These are phyloP conservation scores for Globisporangium cylindrosporum DNA, from an alignment of 352 stramenopile genomes.

Conservation along the genomic window DNA sequence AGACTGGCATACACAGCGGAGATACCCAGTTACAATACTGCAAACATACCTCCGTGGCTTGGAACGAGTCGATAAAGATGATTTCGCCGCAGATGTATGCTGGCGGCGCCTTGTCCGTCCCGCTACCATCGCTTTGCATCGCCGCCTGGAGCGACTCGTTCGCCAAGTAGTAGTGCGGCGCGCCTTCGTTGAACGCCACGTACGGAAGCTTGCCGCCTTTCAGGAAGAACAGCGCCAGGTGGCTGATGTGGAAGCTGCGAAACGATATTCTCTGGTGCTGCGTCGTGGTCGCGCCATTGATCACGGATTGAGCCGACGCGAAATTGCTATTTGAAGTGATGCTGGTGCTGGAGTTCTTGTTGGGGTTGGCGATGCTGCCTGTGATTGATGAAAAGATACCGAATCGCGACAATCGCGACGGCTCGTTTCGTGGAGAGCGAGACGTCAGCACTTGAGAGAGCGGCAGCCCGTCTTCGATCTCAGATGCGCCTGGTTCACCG, in stretches of 20 bases:
- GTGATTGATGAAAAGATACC: not conserved
- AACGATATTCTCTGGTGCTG: constrained; percentile 78
- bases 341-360: not conserved
- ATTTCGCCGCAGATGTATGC: constrained; percentile 82
- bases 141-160: constrained; percentile 78
- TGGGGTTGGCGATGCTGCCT: not conserved
- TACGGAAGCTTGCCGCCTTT: constrained; percentile 75
- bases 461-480: constrained; percentile 50
- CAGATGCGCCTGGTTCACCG: constrained; percentile 18
- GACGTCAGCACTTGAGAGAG: constrained; percentile 63
- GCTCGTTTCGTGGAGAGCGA: constrained; percentile 26
- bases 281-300: constrained; percentile 10
- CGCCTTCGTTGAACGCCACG: constrained; percentile 80
- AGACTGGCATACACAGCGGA: constrained; percentile 2
- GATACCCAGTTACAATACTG: not conserved
- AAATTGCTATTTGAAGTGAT: not conserved
- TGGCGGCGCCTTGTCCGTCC: constrained; percentile 45
- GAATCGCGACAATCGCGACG: constrained; percentile 15
- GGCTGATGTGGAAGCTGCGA: constrained; percentile 79
- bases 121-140: constrained; percentile 34
- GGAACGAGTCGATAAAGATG: constrained; percentile 84
- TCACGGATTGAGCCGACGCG: constrained; percentile 9
- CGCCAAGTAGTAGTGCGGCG: constrained; percentile 75
- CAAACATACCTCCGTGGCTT: constrained; percentile 64
- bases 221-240: constrained; percentile 76